Conservation (phyloP, 2,329 filamentous ascomycete species). For the Botrytis aclada region DNA sequence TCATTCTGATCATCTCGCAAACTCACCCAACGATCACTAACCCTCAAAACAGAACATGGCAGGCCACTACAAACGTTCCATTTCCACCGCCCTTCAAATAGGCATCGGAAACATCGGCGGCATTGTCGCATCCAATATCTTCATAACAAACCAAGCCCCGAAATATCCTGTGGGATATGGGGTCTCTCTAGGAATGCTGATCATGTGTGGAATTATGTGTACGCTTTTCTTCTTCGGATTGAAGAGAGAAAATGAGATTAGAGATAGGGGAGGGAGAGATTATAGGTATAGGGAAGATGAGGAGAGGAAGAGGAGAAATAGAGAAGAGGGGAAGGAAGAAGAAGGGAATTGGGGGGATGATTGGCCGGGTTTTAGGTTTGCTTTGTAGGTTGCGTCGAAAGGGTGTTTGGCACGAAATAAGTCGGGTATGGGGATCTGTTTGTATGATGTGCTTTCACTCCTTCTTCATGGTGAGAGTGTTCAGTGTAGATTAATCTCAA, state of each 20-base stretch:
- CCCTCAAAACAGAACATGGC: constrained; percentile 19
- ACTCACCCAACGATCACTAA: background rate
- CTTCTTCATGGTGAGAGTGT: no score
- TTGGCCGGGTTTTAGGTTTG: constrained; percentile 12
- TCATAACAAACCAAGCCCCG: constrained; percentile 4
- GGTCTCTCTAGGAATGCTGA: background rate
- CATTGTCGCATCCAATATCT: constrained; percentile 12
- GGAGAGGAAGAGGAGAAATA: background rate
- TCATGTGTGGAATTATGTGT: constrained; percentile 7
- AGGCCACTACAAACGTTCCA: constrained; percentile 25
- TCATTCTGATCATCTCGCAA: background rate
- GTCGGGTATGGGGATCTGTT: no score
- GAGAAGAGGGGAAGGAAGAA: background rate
- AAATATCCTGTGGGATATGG: constrained; percentile 3
- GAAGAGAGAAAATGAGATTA: constrained; percentile 12
- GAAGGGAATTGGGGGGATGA: constrained; percentile 15
- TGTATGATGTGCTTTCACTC: no score
- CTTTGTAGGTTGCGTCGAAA: background rate
- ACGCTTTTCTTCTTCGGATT: constrained; percentile 9
- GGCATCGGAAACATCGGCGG: constrained; percentile 22
- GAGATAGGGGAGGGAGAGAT: background rate
- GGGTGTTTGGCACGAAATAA: no score
- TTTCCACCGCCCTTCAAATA: background rate
- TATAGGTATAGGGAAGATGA: background rate
- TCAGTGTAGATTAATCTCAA: no score